These are phyloP conservation scores for Aspergillus fumigatus DNA, from an alignment of 2,329 filamentous ascomycete species.

Conservation along the genomic window DNA sequence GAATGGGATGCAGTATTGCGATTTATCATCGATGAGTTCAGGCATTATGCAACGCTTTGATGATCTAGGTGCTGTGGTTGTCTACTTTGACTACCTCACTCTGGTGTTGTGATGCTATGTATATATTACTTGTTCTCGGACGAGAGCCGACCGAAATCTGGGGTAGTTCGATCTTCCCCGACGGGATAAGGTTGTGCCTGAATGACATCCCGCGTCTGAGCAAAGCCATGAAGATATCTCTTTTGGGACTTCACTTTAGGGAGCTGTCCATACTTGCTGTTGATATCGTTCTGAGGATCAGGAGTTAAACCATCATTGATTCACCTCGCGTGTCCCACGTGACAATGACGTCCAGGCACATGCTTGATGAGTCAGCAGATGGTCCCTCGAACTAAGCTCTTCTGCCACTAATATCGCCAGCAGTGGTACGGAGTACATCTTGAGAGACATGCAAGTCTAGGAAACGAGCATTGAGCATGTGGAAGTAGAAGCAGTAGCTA, in stretches of 20 bases:
- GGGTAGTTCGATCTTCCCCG: slow-evolving; percentile 6
- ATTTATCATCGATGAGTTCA: slow-evolving; percentile 70
- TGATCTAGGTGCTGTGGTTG: slow-evolving; percentile 10
- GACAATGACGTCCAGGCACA: background rate
- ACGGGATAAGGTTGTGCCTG: background rate
- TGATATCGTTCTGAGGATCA: background rate
- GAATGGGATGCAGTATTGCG: slow-evolving; percentile 71
- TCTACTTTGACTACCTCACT: slow-evolving; percentile 6
- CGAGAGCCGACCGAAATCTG: slow-evolving; percentile 13
- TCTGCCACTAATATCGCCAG: background rate
- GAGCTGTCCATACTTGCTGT: no score
- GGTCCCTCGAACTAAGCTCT: background rate
- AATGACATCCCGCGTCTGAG: background rate
- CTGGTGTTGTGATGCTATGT: background rate
- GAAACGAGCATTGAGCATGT: background rate
- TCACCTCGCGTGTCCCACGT: background rate
- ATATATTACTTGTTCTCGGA: slow-evolving; percentile 7
- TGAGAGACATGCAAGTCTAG: background rate
- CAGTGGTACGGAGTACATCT: background rate
- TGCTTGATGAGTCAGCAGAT: background rate
- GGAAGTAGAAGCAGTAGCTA: background rate
- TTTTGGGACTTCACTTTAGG: background rate
- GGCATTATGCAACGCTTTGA: slow-evolving; percentile 35
- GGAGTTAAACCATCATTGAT: background rate
- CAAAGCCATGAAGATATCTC: background rate